Evolutionary conservation across 1,284 basidiomycete species (phyloP).

Genomic region (Puccinia brachypodii): DNA sequence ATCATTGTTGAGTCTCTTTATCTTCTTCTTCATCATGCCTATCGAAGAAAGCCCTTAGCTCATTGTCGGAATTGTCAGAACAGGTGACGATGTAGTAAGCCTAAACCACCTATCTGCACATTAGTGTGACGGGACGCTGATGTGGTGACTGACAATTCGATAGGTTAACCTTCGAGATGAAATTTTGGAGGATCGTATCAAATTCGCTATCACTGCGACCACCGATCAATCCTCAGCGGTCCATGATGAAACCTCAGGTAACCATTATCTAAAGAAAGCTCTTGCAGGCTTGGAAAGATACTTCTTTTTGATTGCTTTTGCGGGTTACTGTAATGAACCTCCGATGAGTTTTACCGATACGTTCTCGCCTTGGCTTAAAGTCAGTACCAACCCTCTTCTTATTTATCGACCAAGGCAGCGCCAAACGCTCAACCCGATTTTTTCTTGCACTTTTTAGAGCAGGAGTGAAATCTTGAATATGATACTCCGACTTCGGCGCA

Average conservation of each 20-base stretch:
- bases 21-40: not conserved
- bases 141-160: not conserved
- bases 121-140: not conserved
- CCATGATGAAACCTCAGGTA: conserved; percentile 64
- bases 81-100: conserved; percentile 48
- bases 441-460: conserved; percentile 8
- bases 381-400: conserved; percentile 55
- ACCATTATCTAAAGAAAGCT: conserved; percentile 59
- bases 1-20: conserved; percentile 67
- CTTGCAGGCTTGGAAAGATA: conserved; percentile 63
- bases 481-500: conserved; percentile 76
- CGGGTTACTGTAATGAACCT: conserved; percentile 77
- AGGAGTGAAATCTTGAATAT: conserved; percentile 51
- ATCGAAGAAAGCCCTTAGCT: not conserved
- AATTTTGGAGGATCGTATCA: conserved; percentile 76
- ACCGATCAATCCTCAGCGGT: conserved; percentile 9
- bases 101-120: not conserved
- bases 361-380: conserved; percentile 85
- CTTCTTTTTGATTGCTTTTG: conserved; percentile 93
- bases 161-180: conserved; percentile 87
- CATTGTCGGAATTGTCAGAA: not conserved
- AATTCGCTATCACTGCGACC: conserved; percentile 76
- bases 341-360: conserved; percentile 67
- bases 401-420: not conserved
- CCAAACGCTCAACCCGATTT: conserved; percentile 37